Evolutionary conservation across 148 eudicot genomes (phyloP).

Genomic region (Heliosperma pusillum): DNA sequence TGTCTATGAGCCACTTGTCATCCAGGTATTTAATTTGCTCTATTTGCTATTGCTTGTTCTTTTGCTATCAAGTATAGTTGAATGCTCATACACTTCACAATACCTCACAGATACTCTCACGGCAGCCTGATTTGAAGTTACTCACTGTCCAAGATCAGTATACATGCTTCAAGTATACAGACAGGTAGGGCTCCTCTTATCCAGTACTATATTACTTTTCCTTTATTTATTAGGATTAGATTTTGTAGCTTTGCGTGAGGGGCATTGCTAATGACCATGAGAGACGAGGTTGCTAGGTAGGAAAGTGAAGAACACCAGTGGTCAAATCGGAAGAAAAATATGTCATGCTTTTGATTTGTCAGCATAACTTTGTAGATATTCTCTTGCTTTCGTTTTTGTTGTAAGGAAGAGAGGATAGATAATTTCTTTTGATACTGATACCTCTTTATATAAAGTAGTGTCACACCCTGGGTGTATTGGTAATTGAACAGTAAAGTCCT

Average conservation of each 20-base stretch:
- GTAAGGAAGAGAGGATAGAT: not conserved
- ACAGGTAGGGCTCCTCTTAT: constrained; percentile 47
- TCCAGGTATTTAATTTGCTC: constrained; percentile 42
- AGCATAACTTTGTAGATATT: not conserved
- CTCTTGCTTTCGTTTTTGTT: not conserved
- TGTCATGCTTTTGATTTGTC: not conserved
- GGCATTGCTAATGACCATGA: not conserved
- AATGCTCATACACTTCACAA: constrained; percentile 20
- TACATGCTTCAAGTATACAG: constrained; percentile 73
- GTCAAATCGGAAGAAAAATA: not conserved
- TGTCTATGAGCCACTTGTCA: constrained; percentile 64
- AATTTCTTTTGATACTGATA: not conserved
- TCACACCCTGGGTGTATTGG: not conserved
- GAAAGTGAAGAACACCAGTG: not conserved
- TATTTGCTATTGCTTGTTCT: not conserved
- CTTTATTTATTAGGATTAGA: not conserved
- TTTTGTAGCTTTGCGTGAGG: not conserved
- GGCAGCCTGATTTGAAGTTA: constrained; percentile 66
- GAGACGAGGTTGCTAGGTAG: not conserved
- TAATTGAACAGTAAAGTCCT: not conserved
- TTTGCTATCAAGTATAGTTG: constrained; percentile 2
- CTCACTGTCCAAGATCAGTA: constrained; percentile 71
- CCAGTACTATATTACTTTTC: not conserved
- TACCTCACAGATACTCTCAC: constrained; percentile 59
- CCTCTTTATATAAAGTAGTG: not conserved